Base-by-base conservation (phyloP, 2,329 filamentous ascomycete genomes). In the Fusarium sp. region DNA sequence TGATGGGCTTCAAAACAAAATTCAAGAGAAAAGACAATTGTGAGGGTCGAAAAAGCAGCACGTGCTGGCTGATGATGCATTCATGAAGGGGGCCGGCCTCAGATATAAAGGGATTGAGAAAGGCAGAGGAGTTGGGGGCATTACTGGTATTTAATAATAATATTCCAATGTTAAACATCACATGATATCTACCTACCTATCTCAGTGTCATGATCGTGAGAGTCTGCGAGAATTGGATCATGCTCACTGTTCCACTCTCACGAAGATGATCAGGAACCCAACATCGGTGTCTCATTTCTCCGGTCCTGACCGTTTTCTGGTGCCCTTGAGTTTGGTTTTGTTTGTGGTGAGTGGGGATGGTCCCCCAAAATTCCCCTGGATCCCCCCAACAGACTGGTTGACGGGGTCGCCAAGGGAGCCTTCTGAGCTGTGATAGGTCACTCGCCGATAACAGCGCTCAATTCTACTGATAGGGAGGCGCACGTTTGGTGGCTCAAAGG, bases 111-210 rank as follows among this genome's bases (percentile, higher is more conserved):
- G 68, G 63, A 49, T 53, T 50, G 61, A 63, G 58, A 42, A 65
- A 61, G 54, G 67, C 68, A 71, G 62, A 67, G 65, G 61, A 60
- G 69, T 67, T 64, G 46, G 59, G 72, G 62, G 62, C 55, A 69
- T 64, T 73, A 68, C 50, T 74, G 63, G 69, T 57, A 71, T 74
- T 73, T 74, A 75, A 75, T 75, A 74, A 70, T 75, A 75, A 75
- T 75, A 73, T 68, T 68, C 42, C 42, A 61, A 61, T 71, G 64
- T 58, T 54, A 34, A 68, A 54, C 64, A 59, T 49, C 53, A 69
- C 54, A 58, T 63, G 61, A 62, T 58, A 31, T n/a, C 14, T 58
- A 31, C 13, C 18, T 20, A 20, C 25, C 14, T 58, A 54, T 59
- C 56, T 55, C 56, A 38, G 68, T 54, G 33, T 50, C n/a, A 61